A percentile compares a stretch with the other conserved stretches of the same genome.
phyloP scores from a whole-genome alignment of 192 early-diverging fungal species.

The Mortierella claussenii region DNA sequence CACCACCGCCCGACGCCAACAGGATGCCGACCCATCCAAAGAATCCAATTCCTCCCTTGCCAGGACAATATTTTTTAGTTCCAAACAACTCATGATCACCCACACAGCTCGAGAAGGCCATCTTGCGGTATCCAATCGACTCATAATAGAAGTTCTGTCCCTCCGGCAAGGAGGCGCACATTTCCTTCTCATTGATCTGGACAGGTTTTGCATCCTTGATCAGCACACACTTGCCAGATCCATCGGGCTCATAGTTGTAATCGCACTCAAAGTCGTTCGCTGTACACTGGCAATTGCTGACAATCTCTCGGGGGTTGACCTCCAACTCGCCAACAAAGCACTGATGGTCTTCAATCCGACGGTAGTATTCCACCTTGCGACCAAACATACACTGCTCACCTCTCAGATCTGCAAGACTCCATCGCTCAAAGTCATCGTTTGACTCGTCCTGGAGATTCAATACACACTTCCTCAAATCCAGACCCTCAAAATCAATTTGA shows the following conservation, averaged over 20 bases:
- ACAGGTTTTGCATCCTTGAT: constrained; percentile 67
- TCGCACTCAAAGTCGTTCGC: constrained; percentile 91
- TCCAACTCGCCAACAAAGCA: constrained; percentile 85
- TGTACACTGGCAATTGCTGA: constrained; percentile 78
- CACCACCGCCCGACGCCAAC: constrained; percentile 21
- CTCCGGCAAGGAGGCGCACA: constrained; percentile 62
- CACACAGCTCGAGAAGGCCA: constrained; percentile 84
- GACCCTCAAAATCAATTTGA: constrained; percentile 60
- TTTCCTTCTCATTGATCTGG: constrained; percentile 38
- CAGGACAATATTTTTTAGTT: constrained; percentile 74
- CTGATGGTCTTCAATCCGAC: constrained; percentile 69
- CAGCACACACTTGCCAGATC: constrained; percentile 70
- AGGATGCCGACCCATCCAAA: constrained; percentile 44
- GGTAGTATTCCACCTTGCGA: constrained; percentile 74
- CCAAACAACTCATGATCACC: constrained; percentile 72
- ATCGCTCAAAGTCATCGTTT: constrained; percentile 78
- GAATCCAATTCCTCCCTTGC: constrained; percentile 56
- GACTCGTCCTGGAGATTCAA: constrained; percentile 54
- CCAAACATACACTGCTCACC: constrained; percentile 74
- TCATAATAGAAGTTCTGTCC: constrained; percentile 73
- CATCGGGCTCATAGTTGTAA: constrained; percentile 80
- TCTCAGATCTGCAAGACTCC: constrained; percentile 63
- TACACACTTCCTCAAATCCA: constrained; percentile 51
- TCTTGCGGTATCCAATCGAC: constrained; percentile 89
- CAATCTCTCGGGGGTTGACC: constrained; percentile 62